Base-by-base conservation (phyloP, 75 land plant genomes). In the Pinus taeda region DNA sequence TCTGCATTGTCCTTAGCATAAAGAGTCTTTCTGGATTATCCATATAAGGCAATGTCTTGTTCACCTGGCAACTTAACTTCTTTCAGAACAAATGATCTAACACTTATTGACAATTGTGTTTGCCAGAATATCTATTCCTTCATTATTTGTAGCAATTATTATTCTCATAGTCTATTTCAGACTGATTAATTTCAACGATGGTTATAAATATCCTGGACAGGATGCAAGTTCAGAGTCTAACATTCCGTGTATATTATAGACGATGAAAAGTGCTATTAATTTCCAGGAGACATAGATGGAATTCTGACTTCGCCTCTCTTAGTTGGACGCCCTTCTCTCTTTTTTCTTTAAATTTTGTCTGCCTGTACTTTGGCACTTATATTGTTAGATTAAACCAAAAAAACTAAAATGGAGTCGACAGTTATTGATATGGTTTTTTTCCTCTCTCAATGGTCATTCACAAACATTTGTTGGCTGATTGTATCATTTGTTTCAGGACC, bases 401-500 rank as follows among this genome's bases (percentile, higher is more conserved):
- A 9, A 22, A n/a, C 42, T 69, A 42, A n/a, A 21, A 42, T 39
- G 55, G 4, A 39, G 11, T 22, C 1, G n/a, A 6, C 70, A 20
- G 39, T 69, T 21, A 60, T 33, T 20, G 36, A 57, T 21, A 60
- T 79, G 14, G 9, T 42, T 12, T 7, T 74, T 26, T 59, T 77
- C 6, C 63, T 60, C 26, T 59, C 1, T 20, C 30, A 11, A 61
- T 74, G 29, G 15, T 33, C 36, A 26, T 37, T 15, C n/a, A 73
- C 4, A 56, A 17, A 11, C 57, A 37, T 13, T n/a, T 39, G 26
- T 73, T 53, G 21, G 74, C 69, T 55, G 66, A 9, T 79, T 57
- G 22, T 5, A 24, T 56, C 58, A 57, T 72, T 39, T 57, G 42
- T 87, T 75, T 57, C 75, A 93, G 98, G 97, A 29, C 96, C 98